Evolutionary conservation across 2,329 filamentous ascomycete species (phyloP).

Genomic region (Arthrinium phaeospermum): DNA sequence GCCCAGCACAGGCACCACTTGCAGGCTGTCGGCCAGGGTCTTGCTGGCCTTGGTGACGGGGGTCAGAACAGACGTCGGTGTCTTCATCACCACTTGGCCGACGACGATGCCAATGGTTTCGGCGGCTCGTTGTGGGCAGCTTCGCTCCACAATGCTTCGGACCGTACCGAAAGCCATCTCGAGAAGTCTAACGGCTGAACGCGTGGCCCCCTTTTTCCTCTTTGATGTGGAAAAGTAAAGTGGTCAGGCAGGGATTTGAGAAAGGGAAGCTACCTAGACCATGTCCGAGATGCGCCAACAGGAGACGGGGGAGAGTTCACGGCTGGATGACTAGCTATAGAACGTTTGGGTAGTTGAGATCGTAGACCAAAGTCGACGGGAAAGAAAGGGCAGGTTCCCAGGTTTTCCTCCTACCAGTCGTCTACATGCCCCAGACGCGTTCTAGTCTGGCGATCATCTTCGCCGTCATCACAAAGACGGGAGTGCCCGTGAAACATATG

Average conservation of each 20-base stretch:
- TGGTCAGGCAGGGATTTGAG: not conserved
- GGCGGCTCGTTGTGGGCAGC: not conserved
- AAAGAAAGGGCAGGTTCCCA: too few species aligned
- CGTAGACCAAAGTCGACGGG: too few species aligned
- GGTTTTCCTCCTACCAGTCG: not conserved
- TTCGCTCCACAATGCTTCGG: not conserved
- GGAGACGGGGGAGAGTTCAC: too few species aligned
- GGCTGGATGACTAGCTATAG: too few species aligned
- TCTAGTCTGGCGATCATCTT: not conserved
- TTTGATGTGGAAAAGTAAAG: not conserved
- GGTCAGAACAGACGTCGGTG: not conserved
- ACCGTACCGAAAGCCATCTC: not conserved
- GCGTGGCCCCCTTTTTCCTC: not conserved
- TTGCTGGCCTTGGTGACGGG: not conserved
- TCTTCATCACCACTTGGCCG: not conserved
- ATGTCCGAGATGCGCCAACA: not conserved
- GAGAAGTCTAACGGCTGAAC: not conserved
- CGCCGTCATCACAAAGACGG: not conserved
- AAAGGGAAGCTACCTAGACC: not conserved
- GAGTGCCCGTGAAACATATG: not conserved
- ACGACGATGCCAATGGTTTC: not conserved
- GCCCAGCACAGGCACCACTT: not conserved
- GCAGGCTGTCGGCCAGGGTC: not conserved
- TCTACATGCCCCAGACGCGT: not conserved
- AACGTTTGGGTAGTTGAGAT: too few species aligned